phyloP scores from a whole-genome alignment of 2,329 filamentous ascomycete genomes.

The Paracorniculantispora psalliotae region DNA sequence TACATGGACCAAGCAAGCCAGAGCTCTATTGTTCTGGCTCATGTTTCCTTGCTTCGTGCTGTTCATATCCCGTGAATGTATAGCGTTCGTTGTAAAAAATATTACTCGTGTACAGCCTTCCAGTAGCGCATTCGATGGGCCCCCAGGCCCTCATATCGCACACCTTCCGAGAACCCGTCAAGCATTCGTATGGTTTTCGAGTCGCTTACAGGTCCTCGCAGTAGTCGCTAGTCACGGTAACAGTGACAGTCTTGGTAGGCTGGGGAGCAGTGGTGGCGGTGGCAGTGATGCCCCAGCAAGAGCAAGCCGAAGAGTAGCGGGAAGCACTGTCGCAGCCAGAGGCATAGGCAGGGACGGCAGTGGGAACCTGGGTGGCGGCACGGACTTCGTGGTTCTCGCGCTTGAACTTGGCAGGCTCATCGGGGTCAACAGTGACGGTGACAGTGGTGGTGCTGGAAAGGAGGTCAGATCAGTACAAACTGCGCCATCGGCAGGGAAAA shows the following conservation, averaged over 20 bases:
- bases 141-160: background rate
- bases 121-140: background rate
- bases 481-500: too few species aligned
- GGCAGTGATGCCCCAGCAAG: conserved; percentile 41
- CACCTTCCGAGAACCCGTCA: background rate
- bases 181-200: background rate
- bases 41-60: conserved; percentile 3
- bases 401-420: conserved; percentile 24
- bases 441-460: conserved; percentile 30
- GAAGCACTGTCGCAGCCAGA: conserved; percentile 29
- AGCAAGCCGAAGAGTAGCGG: conserved; percentile 39
- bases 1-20: conserved; percentile 3
- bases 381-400: conserved; percentile 25
- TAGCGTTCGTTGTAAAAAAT: background rate
- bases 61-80: conserved; percentile 10
- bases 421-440: conserved; percentile 34
- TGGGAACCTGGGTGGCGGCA: conserved; percentile 29
- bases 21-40: background rate
- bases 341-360: conserved; percentile 36
- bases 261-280: conserved; percentile 32
- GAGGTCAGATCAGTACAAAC: background rate
- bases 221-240: conserved; percentile 37
- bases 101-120: background rate
- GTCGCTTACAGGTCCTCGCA: conserved; percentile 32
- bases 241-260: conserved; percentile 36